Conservation (phyloP, 441 rosid species). For the Adansonia madagascariensis region DNA sequence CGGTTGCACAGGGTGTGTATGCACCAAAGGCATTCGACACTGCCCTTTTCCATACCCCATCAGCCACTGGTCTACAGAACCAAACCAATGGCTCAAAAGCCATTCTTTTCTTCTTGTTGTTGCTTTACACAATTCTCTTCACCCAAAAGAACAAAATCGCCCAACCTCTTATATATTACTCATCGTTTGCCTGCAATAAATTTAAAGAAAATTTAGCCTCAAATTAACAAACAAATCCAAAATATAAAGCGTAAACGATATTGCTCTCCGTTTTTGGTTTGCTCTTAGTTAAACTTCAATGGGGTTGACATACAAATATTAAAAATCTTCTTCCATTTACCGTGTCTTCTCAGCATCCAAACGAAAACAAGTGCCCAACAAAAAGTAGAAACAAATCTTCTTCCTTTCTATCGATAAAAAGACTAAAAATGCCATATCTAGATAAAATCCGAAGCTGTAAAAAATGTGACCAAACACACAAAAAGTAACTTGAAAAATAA, state of each 20-base stretch:
- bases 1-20: conserved; percentile 91
- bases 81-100: conserved; percentile 71
- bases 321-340: background rate
- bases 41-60: conserved; percentile 77
- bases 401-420: background rate
- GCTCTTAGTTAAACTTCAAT: conserved; percentile 1
- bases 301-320: conserved; percentile 16
- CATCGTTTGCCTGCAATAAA: conserved; percentile 34
- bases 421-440: background rate
- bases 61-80: conserved; percentile 79
- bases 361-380: conserved; percentile 11
- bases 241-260: background rate
- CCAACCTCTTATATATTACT: conserved; percentile 22
- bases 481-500: background rate
- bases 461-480: background rate
- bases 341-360: conserved; percentile 24
- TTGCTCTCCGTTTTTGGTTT: background rate
- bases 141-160: conserved; percentile 30
- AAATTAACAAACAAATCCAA: conserved; percentile 5
- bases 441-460: background rate
- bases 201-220: conserved; percentile 3
- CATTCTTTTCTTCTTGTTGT: conserved; percentile 51
- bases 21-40: conserved; percentile 89
- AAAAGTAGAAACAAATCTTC: background rate
- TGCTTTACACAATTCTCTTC: conserved; percentile 29